Base-by-base conservation (phyloP, 176 grass and related monocot species). In the Poa annua region DNA sequence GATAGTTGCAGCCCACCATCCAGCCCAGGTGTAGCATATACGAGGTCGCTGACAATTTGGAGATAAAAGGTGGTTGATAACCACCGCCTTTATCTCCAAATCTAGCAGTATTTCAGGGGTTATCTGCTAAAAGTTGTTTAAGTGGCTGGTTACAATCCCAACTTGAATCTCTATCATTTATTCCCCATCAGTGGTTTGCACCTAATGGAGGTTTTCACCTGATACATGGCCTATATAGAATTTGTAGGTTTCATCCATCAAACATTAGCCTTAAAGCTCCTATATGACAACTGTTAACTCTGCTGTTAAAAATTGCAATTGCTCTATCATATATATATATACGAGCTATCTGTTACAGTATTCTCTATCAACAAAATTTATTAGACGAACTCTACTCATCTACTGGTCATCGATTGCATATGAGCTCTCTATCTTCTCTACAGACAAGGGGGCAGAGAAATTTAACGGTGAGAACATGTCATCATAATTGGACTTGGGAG, bases 401-500 rank as follows among this genome's bases (percentile, higher is more conserved):
- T 84, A 93, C 88, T 86, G 87, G 53, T 86, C 92, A 85, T 88
- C 86, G 24, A 88, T 91, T 61, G 84, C 83, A 92, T 87, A 96
- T 70, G 85, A 68, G 35, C 77, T 81, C 78, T 93, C 85, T 60
- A 80, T 80, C 82, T 97, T 89, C 83, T 98, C 96, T 60, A 90
- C 77, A 39, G 92, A 91, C 76, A 95, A 92, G 17, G 90, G 78
- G 8, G 93, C 86, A 0, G 96, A 76, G 42, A 96, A 94, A 88
- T 99, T 94, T 77, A 94, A 87, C 4, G 93, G 91, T 21, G 93
- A 96, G 74, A 96, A 96, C 89, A 99, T 93, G 50, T 99, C 89
- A 26, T 96, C 93, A 39, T 88, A 84, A 53, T 74, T 98, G 5
- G 83, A 90, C 32, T 89, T 88, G 8, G 89, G 89, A 51, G 93